A percentile compares a stretch with the other conserved stretches of the same genome.
These are phyloP conservation scores for Cyclotella cryptica DNA, from an alignment of 108 stramenopile species.

Conservation along the genomic window DNA sequence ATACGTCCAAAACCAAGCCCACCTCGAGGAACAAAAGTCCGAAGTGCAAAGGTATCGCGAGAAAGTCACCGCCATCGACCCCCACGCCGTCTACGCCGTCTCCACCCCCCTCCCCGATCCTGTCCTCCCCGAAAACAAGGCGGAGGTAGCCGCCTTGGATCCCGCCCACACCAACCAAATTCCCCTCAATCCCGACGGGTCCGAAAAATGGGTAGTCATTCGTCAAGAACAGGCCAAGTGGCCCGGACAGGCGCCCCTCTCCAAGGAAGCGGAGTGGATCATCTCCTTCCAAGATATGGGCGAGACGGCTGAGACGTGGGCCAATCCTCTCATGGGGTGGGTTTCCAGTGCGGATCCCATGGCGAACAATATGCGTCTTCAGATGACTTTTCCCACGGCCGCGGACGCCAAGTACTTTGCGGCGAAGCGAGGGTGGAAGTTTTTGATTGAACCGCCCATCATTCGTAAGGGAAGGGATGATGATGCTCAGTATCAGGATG, in stretches of 20 bases:
- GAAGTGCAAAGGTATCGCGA: constrained; percentile 47
- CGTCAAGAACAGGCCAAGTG: constrained; percentile 69
- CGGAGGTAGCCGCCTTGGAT: constrained; percentile 80
- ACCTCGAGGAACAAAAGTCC: constrained; percentile 41
- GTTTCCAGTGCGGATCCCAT: constrained; percentile 92
- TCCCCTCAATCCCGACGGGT: constrained; percentile 62
- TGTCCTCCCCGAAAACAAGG: constrained; percentile 72
- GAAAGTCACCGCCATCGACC: constrained; percentile 39
- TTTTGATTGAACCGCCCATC: constrained; percentile 77
- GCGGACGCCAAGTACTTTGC: constrained; percentile 92
- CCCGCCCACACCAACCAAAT: constrained; percentile 64
- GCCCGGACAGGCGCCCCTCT: constrained; percentile 64
- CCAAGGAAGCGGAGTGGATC: constrained; percentile 72
- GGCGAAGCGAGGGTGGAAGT: constrained; percentile 94
- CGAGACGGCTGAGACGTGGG: constrained; percentile 75
- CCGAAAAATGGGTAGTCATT: constrained; percentile 73
- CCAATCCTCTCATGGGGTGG: constrained; percentile 98
- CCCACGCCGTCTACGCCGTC: constrained; percentile 52
- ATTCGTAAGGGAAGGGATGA: constrained; percentile 68
- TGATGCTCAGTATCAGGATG: constrained; percentile 87
- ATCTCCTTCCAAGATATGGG: constrained; percentile 84
- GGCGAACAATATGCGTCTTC: constrained; percentile 71
- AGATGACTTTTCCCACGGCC: constrained; percentile 84
- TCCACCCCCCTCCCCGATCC: constrained; percentile 61
- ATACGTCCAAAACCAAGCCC: constrained; percentile 32